phyloP scores from a whole-genome alignment of 805 yeast species.

The Nakazawaea peltata region DNA sequence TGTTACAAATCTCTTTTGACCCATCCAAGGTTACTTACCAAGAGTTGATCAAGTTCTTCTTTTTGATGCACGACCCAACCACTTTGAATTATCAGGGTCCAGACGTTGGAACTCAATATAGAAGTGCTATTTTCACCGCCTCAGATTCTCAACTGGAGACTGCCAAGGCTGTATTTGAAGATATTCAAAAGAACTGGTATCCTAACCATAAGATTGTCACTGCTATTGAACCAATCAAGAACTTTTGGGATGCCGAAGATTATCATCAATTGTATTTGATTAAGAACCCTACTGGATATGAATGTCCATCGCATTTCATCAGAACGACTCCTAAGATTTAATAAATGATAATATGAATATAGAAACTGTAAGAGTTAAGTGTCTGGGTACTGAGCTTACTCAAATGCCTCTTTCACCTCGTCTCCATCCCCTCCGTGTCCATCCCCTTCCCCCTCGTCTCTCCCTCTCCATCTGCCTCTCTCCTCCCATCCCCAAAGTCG shows the following conservation, averaged over 20 bases:
- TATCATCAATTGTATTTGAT: conserved; percentile 82
- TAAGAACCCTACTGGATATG: conserved; percentile 80
- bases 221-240: conserved; percentile 52
- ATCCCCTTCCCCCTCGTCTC: too few species aligned
- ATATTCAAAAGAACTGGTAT: conserved; percentile 68
- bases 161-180: conserved; percentile 33
- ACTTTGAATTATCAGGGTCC: conserved; percentile 78
- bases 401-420: too few species aligned
- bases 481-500: not conserved
- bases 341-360: not conserved
- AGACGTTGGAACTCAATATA: conserved; percentile 83
- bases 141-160: conserved; percentile 37
- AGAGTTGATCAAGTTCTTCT: conserved; percentile 75
- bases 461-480: not conserved
- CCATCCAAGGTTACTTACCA: conserved; percentile 52
- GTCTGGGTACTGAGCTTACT: too few species aligned
- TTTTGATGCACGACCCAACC: conserved; percentile 93
- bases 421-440: too few species aligned
- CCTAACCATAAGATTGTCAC: conserved; percentile 65
- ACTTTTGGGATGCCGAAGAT: conserved; percentile 91
- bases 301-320: conserved; percentile 82
- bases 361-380: too few species aligned
- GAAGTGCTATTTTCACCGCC: conserved; percentile 73
- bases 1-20: conserved; percentile 75
- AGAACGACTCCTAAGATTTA: conserved; percentile 47